phyloP scores from a whole-genome alignment of 2,329 filamentous ascomycete species.

The Penicillium brevicompactum region DNA sequence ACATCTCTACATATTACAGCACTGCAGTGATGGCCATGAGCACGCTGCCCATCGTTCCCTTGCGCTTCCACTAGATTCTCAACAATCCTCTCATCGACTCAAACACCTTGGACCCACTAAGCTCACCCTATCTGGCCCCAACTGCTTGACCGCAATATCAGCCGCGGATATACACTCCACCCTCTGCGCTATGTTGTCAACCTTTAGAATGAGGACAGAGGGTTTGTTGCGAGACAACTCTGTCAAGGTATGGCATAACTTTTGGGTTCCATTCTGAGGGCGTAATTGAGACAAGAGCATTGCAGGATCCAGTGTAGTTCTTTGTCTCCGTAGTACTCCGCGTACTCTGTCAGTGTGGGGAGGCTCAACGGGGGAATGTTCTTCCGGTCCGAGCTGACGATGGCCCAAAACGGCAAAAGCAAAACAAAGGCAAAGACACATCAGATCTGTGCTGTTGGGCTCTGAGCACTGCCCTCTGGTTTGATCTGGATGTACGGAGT shows the following conservation, averaged over 20 bases:
- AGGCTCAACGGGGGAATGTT: neutral
- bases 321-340: no score
- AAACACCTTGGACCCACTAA: conserved; percentile 21
- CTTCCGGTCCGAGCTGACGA: conserved; percentile 8
- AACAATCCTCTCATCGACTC: conserved; percentile 2
- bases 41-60: neutral
- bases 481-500: neutral
- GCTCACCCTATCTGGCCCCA: conserved; percentile 17
- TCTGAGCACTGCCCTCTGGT: neutral
- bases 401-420: conserved; percentile 29
- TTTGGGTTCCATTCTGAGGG: no score
- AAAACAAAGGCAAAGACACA: conserved; percentile 32
- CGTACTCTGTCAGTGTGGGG: neutral
- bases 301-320: no score
- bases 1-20: neutral
- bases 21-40: neutral
- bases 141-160: conserved; percentile 28
- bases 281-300: no score
- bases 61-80: neutral
- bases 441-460: neutral
- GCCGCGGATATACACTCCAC: conserved; percentile 3
- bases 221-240: no score
- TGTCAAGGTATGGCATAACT: no score
- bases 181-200: neutral
- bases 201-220: neutral